Base-by-base conservation (phyloP, 2,329 filamentous ascomycete species). In the Trichoderma sp. region DNA sequence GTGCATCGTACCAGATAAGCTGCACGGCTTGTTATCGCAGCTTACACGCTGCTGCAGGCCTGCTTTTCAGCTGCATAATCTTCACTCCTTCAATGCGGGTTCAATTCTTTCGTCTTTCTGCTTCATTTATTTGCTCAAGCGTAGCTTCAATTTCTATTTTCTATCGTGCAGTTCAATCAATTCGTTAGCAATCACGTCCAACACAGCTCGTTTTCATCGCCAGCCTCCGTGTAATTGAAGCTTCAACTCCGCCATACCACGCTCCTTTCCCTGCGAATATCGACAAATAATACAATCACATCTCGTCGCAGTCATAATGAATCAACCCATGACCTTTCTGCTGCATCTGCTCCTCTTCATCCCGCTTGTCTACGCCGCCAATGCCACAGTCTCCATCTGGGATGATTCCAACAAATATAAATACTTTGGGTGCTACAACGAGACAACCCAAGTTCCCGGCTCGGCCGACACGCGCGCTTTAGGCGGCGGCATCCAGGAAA, bases 381-480 rank as follows among this genome's bases (percentile, higher is more conserved):
- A 71, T 36, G 73, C 50, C 23, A 74, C 55, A 3, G 74, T 78
- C 34, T 76, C 72, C 5, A 78, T 84, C 74, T 85, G 82, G 77
- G 77, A 77, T 63, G 76, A 75, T 50, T 79, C 80, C 6, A 73
- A 75, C 34, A 77, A 75, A 58, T 69, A 69, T 79, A 73, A 69
- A 17, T 89, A 89, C 78, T 77, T 79, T n/a, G 88, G 88, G 70
- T 90, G 88, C 81, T 89, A 81, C 80, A 88, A 88, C 75, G 88
- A 90, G 76, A 88, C 87, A 2, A 84, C 82, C n/a, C 80, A 81
- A 50, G 76, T 86, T 15, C 73, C 78, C 15, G 78, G 79, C 72
- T 82, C 85, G 5, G 80, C 81, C 32, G 61, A 77, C 72, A 63
- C 83, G 82, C 75, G 86, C 82, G 86, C 88, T 17, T 80, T 90